Conservation (phyloP, 306 rosid genomes). For the Cucurbita ficifolia region DNA sequence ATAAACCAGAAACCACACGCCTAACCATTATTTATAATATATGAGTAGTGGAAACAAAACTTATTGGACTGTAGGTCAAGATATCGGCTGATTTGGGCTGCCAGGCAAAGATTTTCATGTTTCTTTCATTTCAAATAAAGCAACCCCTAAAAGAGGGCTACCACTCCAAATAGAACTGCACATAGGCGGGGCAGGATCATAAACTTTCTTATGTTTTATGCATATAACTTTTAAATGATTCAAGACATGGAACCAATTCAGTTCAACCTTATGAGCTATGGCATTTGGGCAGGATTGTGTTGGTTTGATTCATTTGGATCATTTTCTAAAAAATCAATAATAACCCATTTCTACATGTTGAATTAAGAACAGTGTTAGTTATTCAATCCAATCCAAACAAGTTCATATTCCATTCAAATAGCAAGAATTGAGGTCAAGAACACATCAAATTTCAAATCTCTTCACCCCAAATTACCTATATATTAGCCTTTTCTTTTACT, state of each 20-base stretch:
- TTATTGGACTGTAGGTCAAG: not conserved
- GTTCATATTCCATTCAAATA: not conserved
- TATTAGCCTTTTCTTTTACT: no score
- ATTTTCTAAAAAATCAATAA: not conserved
- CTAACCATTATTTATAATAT: not conserved
- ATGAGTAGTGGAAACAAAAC: not conserved
- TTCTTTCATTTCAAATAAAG: not conserved
- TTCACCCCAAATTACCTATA: not conserved
- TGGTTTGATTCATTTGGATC: not conserved
- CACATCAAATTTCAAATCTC: not conserved
- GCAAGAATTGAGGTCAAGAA: not conserved
- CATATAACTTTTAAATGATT: not conserved
- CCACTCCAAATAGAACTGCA: not conserved
- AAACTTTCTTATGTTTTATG: not conserved
- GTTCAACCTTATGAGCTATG: not conserved
- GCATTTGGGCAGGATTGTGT: not conserved
- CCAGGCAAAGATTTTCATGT: slow-evolving; percentile 3
- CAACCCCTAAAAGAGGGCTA: not conserved
- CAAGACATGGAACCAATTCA: not conserved
- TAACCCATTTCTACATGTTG: not conserved
- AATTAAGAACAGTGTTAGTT: not conserved
- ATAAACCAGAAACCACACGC: not conserved
- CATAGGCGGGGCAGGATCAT: not conserved
- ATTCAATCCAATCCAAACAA: not conserved
- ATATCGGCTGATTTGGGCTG: not conserved